phyloP scores from a whole-genome alignment of 2,329 filamentous ascomycete species.

The Penicillium verrucosum region DNA sequence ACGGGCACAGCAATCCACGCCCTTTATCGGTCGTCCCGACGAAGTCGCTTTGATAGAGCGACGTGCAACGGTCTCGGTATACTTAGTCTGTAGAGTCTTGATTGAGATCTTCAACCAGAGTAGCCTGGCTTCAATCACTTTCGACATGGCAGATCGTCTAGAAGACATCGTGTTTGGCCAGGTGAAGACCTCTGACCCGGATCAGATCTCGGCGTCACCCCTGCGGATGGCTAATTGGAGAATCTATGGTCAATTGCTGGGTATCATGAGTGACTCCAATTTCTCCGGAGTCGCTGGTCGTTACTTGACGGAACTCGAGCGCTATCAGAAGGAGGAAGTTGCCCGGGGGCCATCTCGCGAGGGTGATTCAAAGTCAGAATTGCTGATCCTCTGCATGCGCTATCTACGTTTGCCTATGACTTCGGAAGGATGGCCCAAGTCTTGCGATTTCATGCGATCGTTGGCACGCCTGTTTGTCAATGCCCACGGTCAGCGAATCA shows the following conservation, averaged over 20 bases:
- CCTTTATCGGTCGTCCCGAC: slow-evolving; percentile 57
- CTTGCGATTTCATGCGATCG: slow-evolving; percentile 82
- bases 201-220: slow-evolving; percentile 66
- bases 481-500: slow-evolving; percentile 83
- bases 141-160: slow-evolving; percentile 89
- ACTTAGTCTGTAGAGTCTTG: slow-evolving; percentile 87
- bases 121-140: slow-evolving; percentile 73
- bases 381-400: slow-evolving; percentile 88
- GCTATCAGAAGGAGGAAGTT: slow-evolving; percentile 70
- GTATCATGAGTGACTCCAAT: slow-evolving; percentile 93
- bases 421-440: slow-evolving; percentile 76
- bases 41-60: slow-evolving; percentile 78
- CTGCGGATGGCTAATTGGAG: slow-evolving; percentile 93
- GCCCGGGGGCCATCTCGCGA: slow-evolving; percentile 52
- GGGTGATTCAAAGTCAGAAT: slow-evolving; percentile 73
- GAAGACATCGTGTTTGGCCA: slow-evolving; percentile 97
- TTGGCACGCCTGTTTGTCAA: slow-evolving; percentile 78
- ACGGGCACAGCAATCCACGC: slow-evolving; percentile 25
- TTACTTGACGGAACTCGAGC: slow-evolving; percentile 77
- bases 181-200: slow-evolving; percentile 80
- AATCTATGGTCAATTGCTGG: slow-evolving; percentile 85
- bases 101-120: slow-evolving; percentile 94
- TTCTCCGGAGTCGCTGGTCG: slow-evolving; percentile 79
- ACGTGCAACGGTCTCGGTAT: slow-evolving; percentile 90
- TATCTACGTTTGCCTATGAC: slow-evolving; percentile 72